Evolutionary conservation across 2,329 filamentous ascomycete genomes (phyloP).

Genomic region (Colletotrichum sp.): DNA sequence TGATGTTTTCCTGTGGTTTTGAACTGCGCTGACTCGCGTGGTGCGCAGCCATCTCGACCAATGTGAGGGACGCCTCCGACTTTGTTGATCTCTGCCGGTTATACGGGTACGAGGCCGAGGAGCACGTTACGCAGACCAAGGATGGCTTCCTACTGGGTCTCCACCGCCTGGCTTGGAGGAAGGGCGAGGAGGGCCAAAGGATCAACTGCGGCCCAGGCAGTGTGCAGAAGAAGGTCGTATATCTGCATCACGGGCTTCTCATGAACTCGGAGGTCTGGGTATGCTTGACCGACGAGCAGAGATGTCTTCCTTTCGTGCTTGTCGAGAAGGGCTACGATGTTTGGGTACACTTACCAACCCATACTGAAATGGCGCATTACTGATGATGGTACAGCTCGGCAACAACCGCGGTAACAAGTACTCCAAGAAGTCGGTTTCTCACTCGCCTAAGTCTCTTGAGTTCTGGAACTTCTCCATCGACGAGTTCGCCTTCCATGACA

Average conservation of each 20-base stretch:
- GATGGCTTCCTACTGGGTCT: constrained; percentile 93
- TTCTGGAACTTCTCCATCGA: constrained; percentile 99
- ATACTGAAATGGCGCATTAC: neutral
- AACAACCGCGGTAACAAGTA: constrained; percentile 99
- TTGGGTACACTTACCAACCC: constrained; percentile 66
- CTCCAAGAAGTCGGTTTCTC: constrained; percentile 87
- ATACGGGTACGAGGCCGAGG: constrained; percentile 92
- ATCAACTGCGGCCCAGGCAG: constrained; percentile 76
- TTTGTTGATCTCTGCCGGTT: constrained; percentile 93
- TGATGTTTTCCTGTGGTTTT: constrained; percentile 21
- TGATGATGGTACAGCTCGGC: constrained; percentile 67
- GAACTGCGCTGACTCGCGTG: constrained; percentile 55
- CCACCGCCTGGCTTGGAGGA: constrained; percentile 83
- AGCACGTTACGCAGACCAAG: constrained; percentile 92
- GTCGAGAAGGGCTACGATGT: constrained; percentile 95
- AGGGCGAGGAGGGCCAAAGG: constrained; percentile 78
- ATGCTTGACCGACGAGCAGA: constrained; percentile 83
- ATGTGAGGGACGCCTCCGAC: constrained; percentile 85
- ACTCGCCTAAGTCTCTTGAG: constrained; percentile 73
- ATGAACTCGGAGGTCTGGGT: constrained; percentile 99
- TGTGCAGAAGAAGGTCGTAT: constrained; percentile 83
- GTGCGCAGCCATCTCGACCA: constrained; percentile 70
- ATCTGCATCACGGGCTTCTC: constrained; percentile 92
- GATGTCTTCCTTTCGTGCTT: constrained; percentile 86
- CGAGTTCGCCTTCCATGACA: constrained; percentile 97